A percentile compares a stretch with the other conserved stretches of the same genome.
Evolutionary conservation across 805 yeast genomes (phyloP).

Genomic region (Maudiozyma serrabonitensis): DNA sequence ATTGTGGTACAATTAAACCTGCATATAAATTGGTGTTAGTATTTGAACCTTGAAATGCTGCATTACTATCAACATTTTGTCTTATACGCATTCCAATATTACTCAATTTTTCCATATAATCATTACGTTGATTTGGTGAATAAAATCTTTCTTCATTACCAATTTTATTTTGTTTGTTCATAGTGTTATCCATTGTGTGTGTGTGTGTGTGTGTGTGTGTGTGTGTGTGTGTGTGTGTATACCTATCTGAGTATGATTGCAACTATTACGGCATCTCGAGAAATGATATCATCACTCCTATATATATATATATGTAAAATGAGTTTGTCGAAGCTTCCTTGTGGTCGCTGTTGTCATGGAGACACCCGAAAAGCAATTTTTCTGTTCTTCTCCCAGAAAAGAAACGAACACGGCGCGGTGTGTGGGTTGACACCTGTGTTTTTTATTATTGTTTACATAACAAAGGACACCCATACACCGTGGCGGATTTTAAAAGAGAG

Average conservation of each 20-base stretch:
- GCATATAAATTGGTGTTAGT: slow-evolving; percentile 16
- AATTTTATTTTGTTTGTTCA: not conserved
- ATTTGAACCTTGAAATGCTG: not conserved
- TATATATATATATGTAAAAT: too few species aligned
- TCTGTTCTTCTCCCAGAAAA: not conserved
- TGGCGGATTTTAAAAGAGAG: too few species aligned
- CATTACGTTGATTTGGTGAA: not conserved
- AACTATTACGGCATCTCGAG: too few species aligned
- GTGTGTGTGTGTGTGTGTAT: too few species aligned
- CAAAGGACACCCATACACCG: too few species aligned
- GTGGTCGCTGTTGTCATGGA: not conserved
- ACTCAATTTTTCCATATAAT: slow-evolving; percentile 34
- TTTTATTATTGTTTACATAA: not conserved
- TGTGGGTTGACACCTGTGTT: not conserved
- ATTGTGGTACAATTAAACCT: slow-evolving; percentile 19
- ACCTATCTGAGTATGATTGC: too few species aligned
- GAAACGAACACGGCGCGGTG: not conserved
- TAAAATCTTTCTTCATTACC: not conserved
- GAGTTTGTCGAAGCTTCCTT: too few species aligned
- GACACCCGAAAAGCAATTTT: not conserved
- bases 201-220: too few species aligned
- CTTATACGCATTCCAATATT: slow-evolving; percentile 66
- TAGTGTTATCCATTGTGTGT: not conserved
- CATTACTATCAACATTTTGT: slow-evolving; percentile 36
- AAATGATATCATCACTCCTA: too few species aligned